Conservation (phyloP, 257 asterid genomes). For the Gardenia jasminoides region DNA sequence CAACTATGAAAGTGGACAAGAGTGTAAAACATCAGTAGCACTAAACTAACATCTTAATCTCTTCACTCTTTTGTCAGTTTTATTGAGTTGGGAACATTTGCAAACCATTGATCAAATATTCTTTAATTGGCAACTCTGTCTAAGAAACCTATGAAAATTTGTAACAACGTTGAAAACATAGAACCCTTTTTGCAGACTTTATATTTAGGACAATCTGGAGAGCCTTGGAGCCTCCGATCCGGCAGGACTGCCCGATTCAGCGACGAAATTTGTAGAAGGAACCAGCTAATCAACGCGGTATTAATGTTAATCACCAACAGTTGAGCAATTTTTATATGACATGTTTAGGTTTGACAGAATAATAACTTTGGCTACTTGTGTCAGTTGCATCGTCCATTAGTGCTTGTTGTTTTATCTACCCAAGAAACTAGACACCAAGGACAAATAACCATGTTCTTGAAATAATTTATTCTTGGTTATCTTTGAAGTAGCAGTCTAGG, state of each 20-base stretch:
- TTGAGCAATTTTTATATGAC: background rate
- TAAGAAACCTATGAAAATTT: background rate
- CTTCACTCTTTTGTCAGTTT: background rate
- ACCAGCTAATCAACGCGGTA: background rate
- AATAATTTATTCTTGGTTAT: background rate
- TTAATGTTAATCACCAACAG: background rate
- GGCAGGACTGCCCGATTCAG: conserved; percentile 7
- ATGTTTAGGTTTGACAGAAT: background rate
- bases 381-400: background rate
- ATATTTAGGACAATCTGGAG: background rate
- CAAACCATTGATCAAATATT: background rate
- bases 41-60: background rate
- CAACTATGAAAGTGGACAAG: background rate
- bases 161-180: background rate
- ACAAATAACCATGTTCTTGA: background rate
- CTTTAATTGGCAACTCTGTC: background rate
- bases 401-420: background rate
- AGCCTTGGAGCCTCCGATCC: background rate
- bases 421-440: background rate
- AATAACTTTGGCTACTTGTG: background rate
- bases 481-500: too few relatives aligned
- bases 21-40: background rate
- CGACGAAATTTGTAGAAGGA: background rate
- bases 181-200: background rate
- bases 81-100: background rate